phyloP scores from a whole-genome alignment of 495 filamentous ascomycete species.

The Gamarada debralockiae region DNA sequence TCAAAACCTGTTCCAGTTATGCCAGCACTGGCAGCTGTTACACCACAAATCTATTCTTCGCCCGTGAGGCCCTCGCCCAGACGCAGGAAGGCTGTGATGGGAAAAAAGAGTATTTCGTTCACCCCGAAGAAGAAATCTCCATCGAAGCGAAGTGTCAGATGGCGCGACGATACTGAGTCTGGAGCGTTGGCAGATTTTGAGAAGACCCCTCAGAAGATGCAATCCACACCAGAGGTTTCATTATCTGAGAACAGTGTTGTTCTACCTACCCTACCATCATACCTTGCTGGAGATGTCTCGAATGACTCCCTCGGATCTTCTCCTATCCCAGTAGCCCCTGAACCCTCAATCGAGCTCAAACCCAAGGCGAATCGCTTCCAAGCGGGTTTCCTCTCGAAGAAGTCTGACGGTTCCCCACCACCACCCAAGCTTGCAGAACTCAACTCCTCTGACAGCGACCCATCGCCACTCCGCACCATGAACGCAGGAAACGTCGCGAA shows the following conservation, averaged over 20 bases:
- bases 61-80: constrained; percentile 74
- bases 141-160: constrained; percentile 77
- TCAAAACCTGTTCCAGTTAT: constrained; percentile 33
- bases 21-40: constrained; percentile 30
- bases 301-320: constrained; percentile 51
- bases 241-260: constrained; percentile 42
- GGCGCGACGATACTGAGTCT: constrained; percentile 87
- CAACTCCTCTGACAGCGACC: constrained; percentile 58
- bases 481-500: constrained; percentile 56
- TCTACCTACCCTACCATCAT: constrained; percentile 34
- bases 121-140: constrained; percentile 76
- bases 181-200: constrained; percentile 83
- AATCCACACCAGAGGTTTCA: constrained; percentile 45
- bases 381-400: constrained; percentile 82
- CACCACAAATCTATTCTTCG: constrained; percentile 36
- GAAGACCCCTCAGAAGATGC: constrained; percentile 71
- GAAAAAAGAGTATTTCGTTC: constrained; percentile 77
- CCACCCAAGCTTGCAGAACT: constrained; percentile 58
- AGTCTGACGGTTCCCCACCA: constrained; percentile 56
- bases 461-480: constrained; percentile 64
- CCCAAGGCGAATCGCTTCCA: constrained; percentile 80
- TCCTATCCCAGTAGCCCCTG: constrained; percentile 44
- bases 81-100: constrained; percentile 62
- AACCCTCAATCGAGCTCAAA: constrained; percentile 44
- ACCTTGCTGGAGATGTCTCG: constrained; percentile 32